Evolutionary conservation across 116 monocot species (phyloP).

Genomic region (Papilionanthe hybrid): DNA sequence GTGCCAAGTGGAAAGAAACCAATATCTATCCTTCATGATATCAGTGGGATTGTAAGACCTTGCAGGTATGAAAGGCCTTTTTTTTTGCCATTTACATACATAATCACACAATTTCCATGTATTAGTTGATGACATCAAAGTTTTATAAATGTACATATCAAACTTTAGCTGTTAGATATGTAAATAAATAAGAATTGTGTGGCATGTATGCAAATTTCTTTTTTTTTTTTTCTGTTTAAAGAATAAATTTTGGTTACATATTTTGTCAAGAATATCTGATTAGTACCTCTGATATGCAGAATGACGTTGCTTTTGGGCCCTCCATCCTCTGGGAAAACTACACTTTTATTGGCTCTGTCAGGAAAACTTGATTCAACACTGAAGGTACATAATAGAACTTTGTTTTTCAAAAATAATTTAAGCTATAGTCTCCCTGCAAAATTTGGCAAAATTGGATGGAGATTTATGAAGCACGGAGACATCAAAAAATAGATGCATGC

Average conservation of each 20-base stretch:
- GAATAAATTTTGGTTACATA: background rate
- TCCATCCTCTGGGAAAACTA: conserved; percentile 37
- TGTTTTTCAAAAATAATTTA: background rate
- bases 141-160: too few relatives aligned
- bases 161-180: too few relatives aligned
- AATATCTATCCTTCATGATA: conserved; percentile 40
- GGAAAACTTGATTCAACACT: conserved; percentile 33
- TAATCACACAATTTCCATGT: too few relatives aligned
- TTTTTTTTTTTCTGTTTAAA: background rate
- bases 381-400: conserved; percentile 16
- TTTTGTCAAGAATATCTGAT: background rate
- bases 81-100: background rate
- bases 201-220: background rate
- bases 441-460: too few relatives aligned
- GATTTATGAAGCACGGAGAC: too few relatives aligned
- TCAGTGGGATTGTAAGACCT: conserved; percentile 55
- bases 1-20: conserved; percentile 33
- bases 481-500: too few relatives aligned
- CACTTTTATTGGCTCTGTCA: conserved; percentile 33
- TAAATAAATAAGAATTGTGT: too few relatives aligned
- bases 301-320: conserved; percentile 48
- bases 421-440: too few relatives aligned
- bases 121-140: too few relatives aligned
- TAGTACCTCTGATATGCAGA: conserved; percentile 9
- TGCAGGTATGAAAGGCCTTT: conserved; percentile 16